A percentile compares a stretch with the other conserved stretches of the same genome.
Evolutionary conservation across 441 rosid species (phyloP).

Genomic region (Syzygium syzygioides): DNA sequence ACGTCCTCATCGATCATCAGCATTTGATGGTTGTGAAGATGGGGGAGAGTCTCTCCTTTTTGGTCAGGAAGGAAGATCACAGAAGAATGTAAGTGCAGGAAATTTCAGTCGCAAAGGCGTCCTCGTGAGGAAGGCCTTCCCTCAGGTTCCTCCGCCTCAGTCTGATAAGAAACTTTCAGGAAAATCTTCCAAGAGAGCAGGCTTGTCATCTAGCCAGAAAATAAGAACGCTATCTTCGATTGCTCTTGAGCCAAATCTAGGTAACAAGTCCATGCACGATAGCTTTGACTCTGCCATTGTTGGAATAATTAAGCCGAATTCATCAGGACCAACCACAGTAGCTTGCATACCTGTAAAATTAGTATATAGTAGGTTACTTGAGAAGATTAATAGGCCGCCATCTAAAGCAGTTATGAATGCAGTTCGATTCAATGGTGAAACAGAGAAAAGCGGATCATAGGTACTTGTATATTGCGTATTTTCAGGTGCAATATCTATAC

Average conservation of each 20-base stretch:
- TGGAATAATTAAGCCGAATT: slow-evolving; percentile 61
- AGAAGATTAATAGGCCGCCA: slow-evolving; percentile 96
- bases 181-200: slow-evolving; percentile 51
- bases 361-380: slow-evolving; percentile 94
- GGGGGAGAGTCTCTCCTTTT: slow-evolving; percentile 23
- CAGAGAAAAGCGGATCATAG: neutral
- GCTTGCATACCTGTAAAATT: slow-evolving; percentile 96
- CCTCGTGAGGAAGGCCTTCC: slow-evolving; percentile 31
- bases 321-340: slow-evolving; percentile 76
- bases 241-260: slow-evolving; percentile 43
- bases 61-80: slow-evolving; percentile 35
- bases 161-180: slow-evolving; percentile 39
- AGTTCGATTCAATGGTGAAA: slow-evolving; percentile 17
- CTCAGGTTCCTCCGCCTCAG: slow-evolving; percentile 35
- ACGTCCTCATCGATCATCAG: slow-evolving; percentile 45
- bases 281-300: slow-evolving; percentile 26
- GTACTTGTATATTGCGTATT: neutral
- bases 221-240: slow-evolving; percentile 81
- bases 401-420: slow-evolving; percentile 50
- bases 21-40: slow-evolving; percentile 35
- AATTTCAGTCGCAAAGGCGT: slow-evolving; percentile 32
- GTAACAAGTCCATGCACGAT: slow-evolving; percentile 25
- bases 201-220: slow-evolving; percentile 61
- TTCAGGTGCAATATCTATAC: neutral
- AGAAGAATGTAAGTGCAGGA: slow-evolving; percentile 31